Evolutionary conservation across 352 stramenopile species (phyloP).

Genomic region (Pythium aristosporum): DNA sequence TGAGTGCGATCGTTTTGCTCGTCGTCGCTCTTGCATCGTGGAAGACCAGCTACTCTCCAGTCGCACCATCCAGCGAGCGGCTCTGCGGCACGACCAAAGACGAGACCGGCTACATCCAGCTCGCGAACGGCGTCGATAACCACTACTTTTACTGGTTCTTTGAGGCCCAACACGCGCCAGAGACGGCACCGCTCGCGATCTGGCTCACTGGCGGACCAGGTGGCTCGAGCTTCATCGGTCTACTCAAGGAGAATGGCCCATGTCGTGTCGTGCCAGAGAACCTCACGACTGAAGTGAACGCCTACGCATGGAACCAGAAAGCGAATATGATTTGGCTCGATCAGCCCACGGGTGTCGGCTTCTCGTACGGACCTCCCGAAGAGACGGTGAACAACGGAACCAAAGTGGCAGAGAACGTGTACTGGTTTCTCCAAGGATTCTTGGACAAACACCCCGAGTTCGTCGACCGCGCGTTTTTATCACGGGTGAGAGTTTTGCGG

Average conservation of each 20-base stretch:
- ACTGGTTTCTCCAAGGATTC: constrained; percentile 54
- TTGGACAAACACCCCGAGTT: constrained; percentile 45
- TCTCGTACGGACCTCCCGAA: constrained; percentile 30
- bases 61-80: no score
- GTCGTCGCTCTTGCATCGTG: no score
- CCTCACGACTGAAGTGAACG: constrained; percentile 35
- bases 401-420: constrained; percentile 48
- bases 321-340: constrained; percentile 62
- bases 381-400: constrained; percentile 35
- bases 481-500: constrained; percentile 54
- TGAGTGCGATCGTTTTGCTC: no score
- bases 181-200: constrained; percentile 42
- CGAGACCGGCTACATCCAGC: constrained; percentile 45
- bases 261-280: constrained; percentile 35
- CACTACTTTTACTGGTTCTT: constrained; percentile 74
- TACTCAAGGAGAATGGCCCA: constrained; percentile 54
- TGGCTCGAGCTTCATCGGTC: constrained; percentile 29
- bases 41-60: no score
- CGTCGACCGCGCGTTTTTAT: constrained; percentile 41
- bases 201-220: constrained; percentile 56
- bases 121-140: constrained; percentile 39
- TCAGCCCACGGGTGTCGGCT: constrained; percentile 38
- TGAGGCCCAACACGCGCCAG: constrained; percentile 26
- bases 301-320: constrained; percentile 41
- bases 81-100: constrained; percentile 37